Evolutionary conservation across 2,329 filamentous ascomycete genomes (phyloP).

Genomic region (Dryadomyces quercus-mongolicae): DNA sequence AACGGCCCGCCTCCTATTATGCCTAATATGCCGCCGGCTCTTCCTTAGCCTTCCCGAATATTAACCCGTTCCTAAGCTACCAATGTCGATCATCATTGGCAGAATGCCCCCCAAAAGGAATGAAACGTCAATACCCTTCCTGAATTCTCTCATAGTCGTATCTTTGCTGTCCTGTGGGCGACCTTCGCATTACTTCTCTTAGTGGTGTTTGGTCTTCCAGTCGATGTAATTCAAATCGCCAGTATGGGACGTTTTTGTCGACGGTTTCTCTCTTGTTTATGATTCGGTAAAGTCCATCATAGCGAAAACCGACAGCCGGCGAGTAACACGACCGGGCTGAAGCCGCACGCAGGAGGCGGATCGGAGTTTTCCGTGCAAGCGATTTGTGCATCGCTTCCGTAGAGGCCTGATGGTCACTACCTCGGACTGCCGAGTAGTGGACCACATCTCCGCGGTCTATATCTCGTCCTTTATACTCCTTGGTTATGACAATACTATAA

Average conservation of each 20-base stretch:
- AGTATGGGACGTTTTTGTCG: slow-evolving; percentile 11
- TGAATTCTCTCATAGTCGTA: slow-evolving; percentile 8
- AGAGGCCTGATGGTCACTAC: slow-evolving; percentile 7
- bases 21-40: too few species aligned
- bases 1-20: too few species aligned
- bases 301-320: slow-evolving; percentile 19
- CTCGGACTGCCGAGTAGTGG: slow-evolving; percentile 17
- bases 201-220: slow-evolving; percentile 11
- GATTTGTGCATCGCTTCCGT: slow-evolving; percentile 8
- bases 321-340: slow-evolving; percentile 5
- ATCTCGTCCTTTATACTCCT: slow-evolving; percentile 15
- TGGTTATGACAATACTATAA: slow-evolving; percentile 38
- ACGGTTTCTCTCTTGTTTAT: neutral
- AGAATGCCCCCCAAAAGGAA: too few species aligned
- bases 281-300: slow-evolving; percentile 24
- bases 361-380: slow-evolving; percentile 12
- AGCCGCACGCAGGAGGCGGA: slow-evolving; percentile 20
- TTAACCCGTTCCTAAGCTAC: too few species aligned
- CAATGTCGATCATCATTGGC: too few species aligned
- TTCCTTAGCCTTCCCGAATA: too few species aligned
- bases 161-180: slow-evolving; percentile 10
- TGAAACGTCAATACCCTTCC: slow-evolving; percentile 9
- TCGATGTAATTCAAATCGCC: slow-evolving; percentile 14
- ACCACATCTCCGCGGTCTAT: slow-evolving; percentile 14
- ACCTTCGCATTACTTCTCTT: slow-evolving; percentile 4